Evolutionary conservation across 768 basidiomycete genomes (phyloP), one percentile per base, ranked within the genome.

Genomic region (Boletus patriciae): DNA sequence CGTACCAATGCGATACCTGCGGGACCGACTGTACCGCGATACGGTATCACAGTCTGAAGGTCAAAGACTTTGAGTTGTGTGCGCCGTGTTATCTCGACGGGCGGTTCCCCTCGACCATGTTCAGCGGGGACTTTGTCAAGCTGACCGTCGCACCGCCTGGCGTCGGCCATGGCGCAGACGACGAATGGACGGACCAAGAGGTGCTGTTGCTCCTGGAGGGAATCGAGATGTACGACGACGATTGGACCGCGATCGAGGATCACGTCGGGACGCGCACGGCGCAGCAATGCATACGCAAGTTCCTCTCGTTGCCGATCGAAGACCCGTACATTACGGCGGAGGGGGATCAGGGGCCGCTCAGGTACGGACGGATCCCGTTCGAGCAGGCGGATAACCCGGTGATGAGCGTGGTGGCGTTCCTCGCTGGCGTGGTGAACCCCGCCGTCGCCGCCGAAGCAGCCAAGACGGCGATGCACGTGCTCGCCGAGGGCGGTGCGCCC

Each of bases 201-300:
- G 80, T 88, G 19, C 73, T 99, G 11, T 74, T 91, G 9, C 78
- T 99, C 6, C 80, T 99, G n/a, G 97, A 99, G 71, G 97, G 88
- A 16, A 84, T 99, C 42, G 97, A 99, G 74, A 97, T 99, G 92
- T 93, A 87, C 70, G 94, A 97, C 62, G 96, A 98, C 66, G 96
- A 98, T 66, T 99, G 96, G 96, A 85, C 85, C 21, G 82, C 84
- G 47, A 86, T 98, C 60, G 89, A 95, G 62, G 91, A 94, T 62
- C 95, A 98, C 69, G 94, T 99, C 46, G 90, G 89, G 13, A 91
- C 94, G 25, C 80, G 96, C 43, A 87, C 88, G 3, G 88, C 93
- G 23, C 95, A 98, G 66, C 93, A 97, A 71, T 98, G 97, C 70
- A 89, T 99, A 64, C 86, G 88, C 64, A 91, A 94, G 69, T 99